phyloP scores from a whole-genome alignment of 23 red algal genomes.

The Gracilaria caudata region DNA sequence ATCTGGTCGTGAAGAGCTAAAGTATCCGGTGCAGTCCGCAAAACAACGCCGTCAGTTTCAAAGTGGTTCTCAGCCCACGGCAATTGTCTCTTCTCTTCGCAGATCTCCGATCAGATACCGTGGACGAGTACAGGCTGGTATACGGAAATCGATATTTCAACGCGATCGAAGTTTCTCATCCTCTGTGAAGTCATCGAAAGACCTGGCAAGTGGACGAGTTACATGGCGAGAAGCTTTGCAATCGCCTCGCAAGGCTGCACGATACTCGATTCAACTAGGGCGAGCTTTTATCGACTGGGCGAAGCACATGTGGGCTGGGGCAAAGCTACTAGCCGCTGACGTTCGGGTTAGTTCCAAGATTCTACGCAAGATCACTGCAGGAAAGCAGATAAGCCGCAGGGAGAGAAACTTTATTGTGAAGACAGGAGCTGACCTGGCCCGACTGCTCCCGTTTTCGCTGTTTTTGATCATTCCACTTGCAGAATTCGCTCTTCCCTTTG shows the following conservation, averaged over 20 bases:
- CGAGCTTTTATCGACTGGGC: slow-evolving; percentile 69
- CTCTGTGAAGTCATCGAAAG: slow-evolving; percentile 17
- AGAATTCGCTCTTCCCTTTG: slow-evolving; percentile 98
- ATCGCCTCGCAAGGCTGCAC: slow-evolving; percentile 46
- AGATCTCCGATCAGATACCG: background rate
- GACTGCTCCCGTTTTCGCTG: slow-evolving; percentile 93
- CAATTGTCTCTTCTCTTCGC: background rate
- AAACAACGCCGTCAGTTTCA: background rate
- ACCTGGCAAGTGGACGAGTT: slow-evolving; percentile 11
- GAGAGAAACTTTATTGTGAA: slow-evolving; percentile 95
- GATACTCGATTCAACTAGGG: slow-evolving; percentile 35
- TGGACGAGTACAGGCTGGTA: slow-evolving; percentile 17
- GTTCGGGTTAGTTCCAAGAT: slow-evolving; percentile 84
- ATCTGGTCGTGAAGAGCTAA: background rate
- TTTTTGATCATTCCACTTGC: slow-evolving; percentile 96
- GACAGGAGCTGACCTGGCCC: slow-evolving; percentile 91
- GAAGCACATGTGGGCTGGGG: slow-evolving; percentile 89
- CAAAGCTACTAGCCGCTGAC: slow-evolving; percentile 92
- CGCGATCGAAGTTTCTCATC: slow-evolving; percentile 19
- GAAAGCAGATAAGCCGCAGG: slow-evolving; percentile 87
- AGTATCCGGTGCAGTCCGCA: background rate
- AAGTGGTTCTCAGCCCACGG: background rate
- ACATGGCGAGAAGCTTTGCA: slow-evolving; percentile 74
- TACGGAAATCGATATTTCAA: slow-evolving; percentile 20
- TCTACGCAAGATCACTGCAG: slow-evolving; percentile 75